phyloP scores from a whole-genome alignment of 2,329 filamentous ascomycete genomes.

The Botrytis galanthina region DNA sequence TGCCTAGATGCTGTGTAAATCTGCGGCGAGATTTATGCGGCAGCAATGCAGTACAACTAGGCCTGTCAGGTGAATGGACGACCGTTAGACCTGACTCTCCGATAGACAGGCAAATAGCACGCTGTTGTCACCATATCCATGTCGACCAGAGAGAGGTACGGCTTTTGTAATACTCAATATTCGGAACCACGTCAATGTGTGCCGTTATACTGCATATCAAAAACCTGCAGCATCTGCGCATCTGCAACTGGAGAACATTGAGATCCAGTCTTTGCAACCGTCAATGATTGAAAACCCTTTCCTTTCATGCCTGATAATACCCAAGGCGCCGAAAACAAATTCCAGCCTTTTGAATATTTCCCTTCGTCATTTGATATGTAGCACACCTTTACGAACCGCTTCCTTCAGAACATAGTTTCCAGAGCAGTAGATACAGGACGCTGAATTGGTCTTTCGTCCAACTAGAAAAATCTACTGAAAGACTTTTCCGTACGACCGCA shows the following conservation, averaged over 20 bases:
- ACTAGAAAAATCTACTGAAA: slow-evolving; percentile 56
- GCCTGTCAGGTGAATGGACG: neutral
- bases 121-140: neutral
- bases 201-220: slow-evolving; percentile 3
- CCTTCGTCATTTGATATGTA: slow-evolving; percentile 48
- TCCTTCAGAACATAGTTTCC: slow-evolving; percentile 71
- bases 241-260: neutral
- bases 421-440: slow-evolving; percentile 88
- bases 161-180: neutral
- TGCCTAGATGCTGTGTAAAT: neutral
- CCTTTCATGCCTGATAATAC: neutral
- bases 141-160: neutral
- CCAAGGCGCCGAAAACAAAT: neutral
- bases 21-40: neutral
- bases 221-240: slow-evolving; percentile 17
- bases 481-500: slow-evolving; percentile 40
- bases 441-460: slow-evolving; percentile 63
- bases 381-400: slow-evolving; percentile 78
- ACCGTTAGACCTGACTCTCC: neutral
- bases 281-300: neutral
- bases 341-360: neutral
- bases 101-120: neutral
- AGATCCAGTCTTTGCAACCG: neutral
- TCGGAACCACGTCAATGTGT: slow-evolving; percentile 20
- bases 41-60: slow-evolving; percentile 18